Percentiles rank a stretch among this genome's conserved stretches.
These are phyloP conservation scores for Lithospermum erythrorhizon DNA, from an alignment of 257 asterid genomes.

Conservation along the genomic window DNA sequence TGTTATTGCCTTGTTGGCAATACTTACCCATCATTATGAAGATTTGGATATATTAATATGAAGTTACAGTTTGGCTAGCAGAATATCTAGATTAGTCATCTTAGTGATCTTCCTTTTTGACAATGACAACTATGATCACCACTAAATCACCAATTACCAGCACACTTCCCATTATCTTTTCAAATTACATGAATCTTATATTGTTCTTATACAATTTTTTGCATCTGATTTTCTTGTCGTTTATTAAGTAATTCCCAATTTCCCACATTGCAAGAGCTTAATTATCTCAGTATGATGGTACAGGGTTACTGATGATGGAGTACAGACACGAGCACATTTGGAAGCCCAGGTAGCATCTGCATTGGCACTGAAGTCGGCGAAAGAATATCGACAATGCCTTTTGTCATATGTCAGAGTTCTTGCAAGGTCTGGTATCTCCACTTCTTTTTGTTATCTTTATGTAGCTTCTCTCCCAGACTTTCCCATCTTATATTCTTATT, in stretches of 20 bases:
- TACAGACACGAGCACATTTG: conserved; percentile 94
- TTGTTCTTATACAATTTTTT: neutral
- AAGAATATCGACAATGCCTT: conserved; percentile 90
- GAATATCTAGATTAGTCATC: too few relatives aligned
- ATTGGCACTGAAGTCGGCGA: conserved; percentile 74
- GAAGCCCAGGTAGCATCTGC: conserved; percentile 93
- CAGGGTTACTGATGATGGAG: conserved; percentile 89
- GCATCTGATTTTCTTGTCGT: conserved; percentile 7
- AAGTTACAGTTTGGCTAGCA: too few relatives aligned
- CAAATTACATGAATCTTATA: neutral
- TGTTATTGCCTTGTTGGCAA: too few relatives aligned
- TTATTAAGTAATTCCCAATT: neutral
- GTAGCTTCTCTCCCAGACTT: neutral
- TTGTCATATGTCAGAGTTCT: conserved; percentile 70
- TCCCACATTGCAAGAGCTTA: conserved; percentile 12
- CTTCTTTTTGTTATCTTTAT: neutral
- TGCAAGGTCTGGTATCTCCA: conserved; percentile 55
- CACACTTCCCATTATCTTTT: neutral
- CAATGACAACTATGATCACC: too few relatives aligned
- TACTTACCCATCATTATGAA: too few relatives aligned
- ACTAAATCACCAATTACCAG: too few relatives aligned
- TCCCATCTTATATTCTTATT: neutral
- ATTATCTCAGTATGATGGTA: conserved; percentile 18
- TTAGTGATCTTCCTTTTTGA: too few relatives aligned
- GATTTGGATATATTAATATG: too few relatives aligned